Percentiles rank a stretch among this genome's conserved stretches.
phyloP scores from a whole-genome alignment of 2,329 filamentous ascomycete species.

The Diplodia sapinea region DNA sequence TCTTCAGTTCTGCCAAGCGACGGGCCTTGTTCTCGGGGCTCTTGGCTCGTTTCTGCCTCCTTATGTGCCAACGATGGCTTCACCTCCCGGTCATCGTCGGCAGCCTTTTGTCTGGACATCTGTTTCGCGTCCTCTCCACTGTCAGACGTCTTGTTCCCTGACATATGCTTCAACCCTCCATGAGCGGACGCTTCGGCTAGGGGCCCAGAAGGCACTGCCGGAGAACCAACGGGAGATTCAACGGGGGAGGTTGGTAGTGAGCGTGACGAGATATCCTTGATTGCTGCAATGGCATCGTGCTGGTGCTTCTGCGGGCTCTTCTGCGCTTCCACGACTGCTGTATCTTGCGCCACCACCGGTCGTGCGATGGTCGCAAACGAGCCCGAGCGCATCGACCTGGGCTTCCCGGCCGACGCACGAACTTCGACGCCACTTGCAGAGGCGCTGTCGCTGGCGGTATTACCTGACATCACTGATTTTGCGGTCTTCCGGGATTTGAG shows the following conservation, averaged over 20 bases:
- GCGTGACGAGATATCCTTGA: slow-evolving; percentile 70
- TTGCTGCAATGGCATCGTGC: slow-evolving; percentile 65
- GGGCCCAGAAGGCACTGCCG: slow-evolving; percentile 34
- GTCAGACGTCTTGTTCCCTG: slow-evolving; percentile 10
- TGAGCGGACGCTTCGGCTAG: background rate
- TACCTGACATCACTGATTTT: slow-evolving; percentile 32
- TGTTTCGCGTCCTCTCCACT: background rate
- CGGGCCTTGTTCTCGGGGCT: slow-evolving; percentile 10
- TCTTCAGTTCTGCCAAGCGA: slow-evolving; percentile 15
- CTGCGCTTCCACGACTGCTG: slow-evolving; percentile 66
- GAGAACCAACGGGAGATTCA: slow-evolving; percentile 55
- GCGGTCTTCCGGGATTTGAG: slow-evolving; percentile 37
- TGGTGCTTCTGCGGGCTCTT: slow-evolving; percentile 61
- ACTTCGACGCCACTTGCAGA: slow-evolving; percentile 16
- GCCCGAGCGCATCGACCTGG: slow-evolving; percentile 64
- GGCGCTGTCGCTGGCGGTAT: slow-evolving; percentile 16
- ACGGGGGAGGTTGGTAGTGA: slow-evolving; percentile 63
- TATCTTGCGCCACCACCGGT: slow-evolving; percentile 71
- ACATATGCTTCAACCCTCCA: slow-evolving; percentile 18
- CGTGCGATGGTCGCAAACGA: slow-evolving; percentile 68
- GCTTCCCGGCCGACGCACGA: slow-evolving; percentile 36
- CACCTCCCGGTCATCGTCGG: background rate
- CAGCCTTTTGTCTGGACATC: background rate
- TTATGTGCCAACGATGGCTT: background rate
- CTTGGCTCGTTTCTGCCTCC: background rate